Base-by-base conservation (phyloP, 2,329 filamentous ascomycete genomes). In the Phaeoacremonium minimum region DNA sequence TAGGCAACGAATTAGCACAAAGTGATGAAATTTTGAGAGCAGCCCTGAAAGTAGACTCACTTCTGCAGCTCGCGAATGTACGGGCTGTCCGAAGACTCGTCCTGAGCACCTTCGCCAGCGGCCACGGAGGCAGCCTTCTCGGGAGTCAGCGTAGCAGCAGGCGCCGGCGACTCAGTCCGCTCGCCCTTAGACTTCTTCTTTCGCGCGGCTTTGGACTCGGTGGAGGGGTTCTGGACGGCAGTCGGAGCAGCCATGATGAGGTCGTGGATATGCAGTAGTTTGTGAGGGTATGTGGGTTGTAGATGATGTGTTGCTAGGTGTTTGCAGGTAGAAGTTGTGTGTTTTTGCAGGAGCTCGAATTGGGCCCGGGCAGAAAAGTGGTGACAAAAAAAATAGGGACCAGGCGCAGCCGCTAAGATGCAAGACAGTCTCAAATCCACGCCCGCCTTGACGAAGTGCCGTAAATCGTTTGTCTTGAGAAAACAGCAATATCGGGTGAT, bases 21-120 rank as follows among this genome's bases (percentile, higher is more conserved):
- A n/a, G 22, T 26, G 13, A 9, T 31, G 15, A 38, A 30, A 15
- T 15, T 14, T 4, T 18, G 18, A 30, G 2, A 19, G 29, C 20
- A 18, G 42, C 22, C 36, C 12, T 18, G n/a, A 53, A 15, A 32
- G 22, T 28, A 19, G 20, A 58, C 81, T 58, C 69, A 95, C 90
- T 95, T 96, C 57, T 91, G 81, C 33, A 97, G 73, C 60, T 97
- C 91, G 58, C 82, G 88, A 57, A 96, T 75, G 65, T 91, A 89
- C 28, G 81, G 71, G 53, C 78, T 89, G 58, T 96, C 90, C 44
- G 67, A 69, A 44, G 60, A 55, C 42, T 78, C 78, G 39, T 87
- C 81, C 34, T 66, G 62, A 41, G 70, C 70, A 52, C 81, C 80
- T 41, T 67, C 63, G 26, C 67, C 53, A 26, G 58, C 56, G 38